Evolutionary conservation across 2,329 filamentous ascomycete genomes (phyloP).

Genomic region (Cytospora chrysosperma): DNA sequence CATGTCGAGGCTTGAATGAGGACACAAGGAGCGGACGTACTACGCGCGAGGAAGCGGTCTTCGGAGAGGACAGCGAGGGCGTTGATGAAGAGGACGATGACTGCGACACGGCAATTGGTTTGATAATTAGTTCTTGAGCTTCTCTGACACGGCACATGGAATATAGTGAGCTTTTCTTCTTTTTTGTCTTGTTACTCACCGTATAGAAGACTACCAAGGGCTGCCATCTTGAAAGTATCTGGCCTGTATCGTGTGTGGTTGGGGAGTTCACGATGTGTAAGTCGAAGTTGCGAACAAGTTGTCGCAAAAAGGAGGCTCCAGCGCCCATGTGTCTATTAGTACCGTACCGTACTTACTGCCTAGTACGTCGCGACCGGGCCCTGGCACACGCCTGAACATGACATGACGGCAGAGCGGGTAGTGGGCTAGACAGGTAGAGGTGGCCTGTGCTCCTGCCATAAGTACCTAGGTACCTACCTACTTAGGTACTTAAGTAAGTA

Average conservation of each 20-base stretch:
- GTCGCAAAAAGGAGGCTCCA: constrained; percentile 12
- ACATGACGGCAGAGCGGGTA: constrained; percentile 2
- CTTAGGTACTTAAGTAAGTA: background rate
- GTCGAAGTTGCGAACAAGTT: constrained; percentile 7
- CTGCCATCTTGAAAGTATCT: constrained; percentile 55
- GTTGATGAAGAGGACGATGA: constrained; percentile 86
- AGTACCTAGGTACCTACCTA: too few relatives aligned
- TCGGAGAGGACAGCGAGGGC: constrained; percentile 91
- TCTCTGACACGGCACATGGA: constrained; percentile 7
- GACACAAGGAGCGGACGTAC: constrained; percentile 47
- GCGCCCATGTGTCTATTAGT: background rate
- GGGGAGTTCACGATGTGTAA: background rate
- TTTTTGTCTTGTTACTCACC: constrained; percentile 43
- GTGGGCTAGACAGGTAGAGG: background rate
- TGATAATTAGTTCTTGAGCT: constrained; percentile 18
- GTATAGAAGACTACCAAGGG: constrained; percentile 73
- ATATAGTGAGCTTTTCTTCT: too few relatives aligned
- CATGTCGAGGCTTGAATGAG: background rate
- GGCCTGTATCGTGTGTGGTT: background rate
- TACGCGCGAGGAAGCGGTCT: constrained; percentile 87
- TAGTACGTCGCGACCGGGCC: background rate
- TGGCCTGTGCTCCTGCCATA: background rate
- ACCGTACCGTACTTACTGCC: too few relatives aligned
- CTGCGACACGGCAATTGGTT: constrained; percentile 45
- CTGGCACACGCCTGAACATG: background rate